Conservation (phyloP, 441 rosid species). For the Daphne laureola region DNA sequence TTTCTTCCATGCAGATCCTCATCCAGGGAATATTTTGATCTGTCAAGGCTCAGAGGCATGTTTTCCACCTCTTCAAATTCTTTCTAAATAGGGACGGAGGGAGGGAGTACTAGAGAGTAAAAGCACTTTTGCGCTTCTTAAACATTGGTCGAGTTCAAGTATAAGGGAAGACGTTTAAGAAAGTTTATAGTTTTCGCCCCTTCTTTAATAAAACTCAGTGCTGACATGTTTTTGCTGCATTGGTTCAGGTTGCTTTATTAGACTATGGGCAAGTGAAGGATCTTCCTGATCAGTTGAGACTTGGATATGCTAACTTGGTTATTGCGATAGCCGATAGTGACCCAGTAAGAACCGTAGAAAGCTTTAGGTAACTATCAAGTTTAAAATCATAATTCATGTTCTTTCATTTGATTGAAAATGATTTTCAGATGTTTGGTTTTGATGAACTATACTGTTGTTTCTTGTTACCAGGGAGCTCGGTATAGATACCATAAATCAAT, state of each 20-base stretch:
- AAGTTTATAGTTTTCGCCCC: no score
- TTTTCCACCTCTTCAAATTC: conserved; percentile 13
- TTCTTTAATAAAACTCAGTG: no score
- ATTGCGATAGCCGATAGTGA: conserved; percentile 81
- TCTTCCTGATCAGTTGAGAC: conserved; percentile 73
- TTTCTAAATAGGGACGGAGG: no score
- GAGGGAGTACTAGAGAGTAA: no score
- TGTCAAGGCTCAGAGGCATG: conserved; percentile 91
- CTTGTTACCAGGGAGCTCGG: conserved; percentile 66
- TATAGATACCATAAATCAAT: conserved; percentile 49
- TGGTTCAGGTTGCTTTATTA: conserved; percentile 74
- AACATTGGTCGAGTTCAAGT: no score
- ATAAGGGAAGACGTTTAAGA: no score
- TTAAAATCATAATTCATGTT: not conserved
- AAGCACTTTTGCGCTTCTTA: no score
- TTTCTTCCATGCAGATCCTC: conserved; percentile 97
- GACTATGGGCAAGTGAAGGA: conserved; percentile 99
- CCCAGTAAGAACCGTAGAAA: conserved; percentile 48
- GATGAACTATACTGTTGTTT: conserved; percentile 1
- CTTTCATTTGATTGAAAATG: conserved; percentile 4
- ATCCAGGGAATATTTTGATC: conserved; percentile 92
- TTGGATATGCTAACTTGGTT: conserved; percentile 81
- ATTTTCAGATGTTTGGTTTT: conserved; percentile 1
- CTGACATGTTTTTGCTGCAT: conserved; percentile 15
- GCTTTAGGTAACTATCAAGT: conserved; percentile 57